Base-by-base conservation (phyloP, 2,329 filamentous ascomycete genomes). In the Fusarium metavorans region DNA sequence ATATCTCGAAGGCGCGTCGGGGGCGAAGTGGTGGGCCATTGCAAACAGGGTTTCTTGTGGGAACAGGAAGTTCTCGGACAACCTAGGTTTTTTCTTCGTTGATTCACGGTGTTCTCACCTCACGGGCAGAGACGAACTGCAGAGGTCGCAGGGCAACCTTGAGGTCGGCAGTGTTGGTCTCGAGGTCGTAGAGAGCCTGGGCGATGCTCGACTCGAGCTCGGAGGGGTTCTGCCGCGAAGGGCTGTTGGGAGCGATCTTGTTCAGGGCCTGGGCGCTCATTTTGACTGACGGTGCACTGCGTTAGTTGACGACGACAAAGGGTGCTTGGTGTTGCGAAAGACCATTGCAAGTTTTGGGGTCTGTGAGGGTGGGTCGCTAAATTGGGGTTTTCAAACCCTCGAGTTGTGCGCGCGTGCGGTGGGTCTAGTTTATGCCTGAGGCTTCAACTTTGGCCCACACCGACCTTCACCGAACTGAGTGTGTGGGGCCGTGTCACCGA, bases 111-210 rank as follows among this genome's bases (percentile, higher is more conserved):
- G 66, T 85, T 92, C 95, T 95, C 93, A 99, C 97, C 96, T 99
- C 97, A 88, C 95, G 95, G 86, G 97, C 97, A 89, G 94, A 97
- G 87, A 97, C 94, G 88, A 99, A 95, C 92, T 99, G 97, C 88
- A 99, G 93, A 87, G 97, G 97, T 85, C 97, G 93, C 85, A 99
- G 93, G 82, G 95, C 93, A 84, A 91, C 92, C 94, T 96, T 97
- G 89, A 99, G 94, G 89, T 99, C 97, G 86, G 95, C 90, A 85
- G 97, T 98, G 93, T 98, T 98, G 90, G 92, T 95, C 95, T 99
- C 97, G 88, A 99, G 94, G 85, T 99, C 97, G 91, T 93, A 97
- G 80, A 99, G 94, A 89, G 97, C 97, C 88, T 93, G 94, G 86
- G 97, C 97, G 86, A 99, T 97, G 91, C 89, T 94, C 87, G 91